These are phyloP conservation scores for Podosphaera xanthii DNA, from an alignment of 2,329 filamentous ascomycete genomes.

Conservation along the genomic window DNA sequence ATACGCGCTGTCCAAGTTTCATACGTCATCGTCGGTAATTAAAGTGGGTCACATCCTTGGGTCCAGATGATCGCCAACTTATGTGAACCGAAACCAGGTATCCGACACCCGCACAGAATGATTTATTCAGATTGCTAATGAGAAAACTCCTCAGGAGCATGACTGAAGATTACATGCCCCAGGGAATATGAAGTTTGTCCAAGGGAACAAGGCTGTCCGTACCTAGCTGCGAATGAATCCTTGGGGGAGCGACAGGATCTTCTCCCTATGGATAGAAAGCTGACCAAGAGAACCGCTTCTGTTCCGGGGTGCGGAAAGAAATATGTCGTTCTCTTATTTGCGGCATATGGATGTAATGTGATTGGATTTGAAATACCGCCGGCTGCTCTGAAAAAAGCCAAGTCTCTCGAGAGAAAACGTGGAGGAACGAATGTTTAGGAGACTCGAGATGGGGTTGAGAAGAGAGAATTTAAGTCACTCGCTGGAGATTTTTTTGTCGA, in stretches of 20 bases:
- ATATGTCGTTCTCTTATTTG: slow-evolving; percentile 57
- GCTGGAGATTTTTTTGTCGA: slow-evolving; percentile 44
- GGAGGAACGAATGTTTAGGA: slow-evolving; percentile 21
- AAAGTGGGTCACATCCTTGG: no score
- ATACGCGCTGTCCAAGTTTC: not conserved
- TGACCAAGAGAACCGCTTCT: slow-evolving; percentile 29
- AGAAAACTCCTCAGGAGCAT: slow-evolving; percentile 6
- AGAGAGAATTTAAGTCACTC: slow-evolving; percentile 32
- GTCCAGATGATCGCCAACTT: no score
- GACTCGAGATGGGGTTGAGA: slow-evolving; percentile 20
- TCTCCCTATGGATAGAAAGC: slow-evolving; percentile 12
- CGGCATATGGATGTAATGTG: slow-evolving; percentile 53
- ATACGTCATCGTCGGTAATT: not conserved
- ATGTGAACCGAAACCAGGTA: not conserved
- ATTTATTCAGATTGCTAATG: slow-evolving; percentile 10
- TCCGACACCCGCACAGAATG: slow-evolving; percentile 10
- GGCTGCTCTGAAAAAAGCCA: slow-evolving; percentile 23
- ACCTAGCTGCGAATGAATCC: slow-evolving; percentile 29
- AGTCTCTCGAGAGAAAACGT: slow-evolving; percentile 19
- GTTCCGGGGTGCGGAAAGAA: slow-evolving; percentile 68
- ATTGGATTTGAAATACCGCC: slow-evolving; percentile 34
- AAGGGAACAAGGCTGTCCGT: slow-evolving; percentile 34
- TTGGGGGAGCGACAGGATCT: slow-evolving; percentile 24
- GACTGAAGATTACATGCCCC: slow-evolving; percentile 23
- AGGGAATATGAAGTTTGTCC: slow-evolving; percentile 24